These are phyloP conservation scores for Hortaea werneckii DNA, from an alignment of 2,329 filamentous ascomycete genomes.

Conservation along the genomic window DNA sequence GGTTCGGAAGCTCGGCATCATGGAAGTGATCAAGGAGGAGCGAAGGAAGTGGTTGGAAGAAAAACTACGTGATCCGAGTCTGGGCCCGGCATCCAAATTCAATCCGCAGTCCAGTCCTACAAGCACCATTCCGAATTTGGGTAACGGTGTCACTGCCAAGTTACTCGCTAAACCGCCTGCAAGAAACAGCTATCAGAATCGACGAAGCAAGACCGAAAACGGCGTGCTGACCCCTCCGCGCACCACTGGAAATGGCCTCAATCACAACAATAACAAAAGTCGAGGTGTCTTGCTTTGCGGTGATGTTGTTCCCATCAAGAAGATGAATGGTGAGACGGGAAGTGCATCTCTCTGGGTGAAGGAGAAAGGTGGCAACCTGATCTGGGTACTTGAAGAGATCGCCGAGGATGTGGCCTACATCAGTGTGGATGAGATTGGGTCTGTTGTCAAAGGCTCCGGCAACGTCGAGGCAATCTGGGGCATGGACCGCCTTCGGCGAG, in stretches of 20 bases:
- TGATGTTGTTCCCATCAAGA: conserved; percentile 96
- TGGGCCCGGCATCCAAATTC: conserved; percentile 15
- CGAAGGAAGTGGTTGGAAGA: conserved; percentile 79
- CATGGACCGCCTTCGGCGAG: conserved; percentile 52
- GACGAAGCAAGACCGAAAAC: conserved; percentile 56
- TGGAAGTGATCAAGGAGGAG: conserved; percentile 89
- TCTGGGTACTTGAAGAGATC: conserved; percentile 97
- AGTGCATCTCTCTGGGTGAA: conserved; percentile 98
- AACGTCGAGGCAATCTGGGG: conserved; percentile 83
- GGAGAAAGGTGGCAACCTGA: conserved; percentile 84
- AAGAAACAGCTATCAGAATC: conserved; percentile 40
- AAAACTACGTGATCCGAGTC: conserved; percentile 60
- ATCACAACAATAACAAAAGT: conserved; percentile 66
- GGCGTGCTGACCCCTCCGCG: conserved; percentile 40
- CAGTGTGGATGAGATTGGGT: conserved; percentile 65
- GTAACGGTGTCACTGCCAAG: conserved; percentile 78
- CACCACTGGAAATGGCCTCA: conserved; percentile 17
- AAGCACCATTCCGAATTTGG: conserved; percentile 48
- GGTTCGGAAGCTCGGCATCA: conserved; percentile 84
- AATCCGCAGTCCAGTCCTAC: conserved; percentile 21
- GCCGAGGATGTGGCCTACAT: conserved; percentile 82
- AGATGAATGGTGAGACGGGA: conserved; percentile 82
- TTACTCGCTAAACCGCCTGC: conserved; percentile 73
- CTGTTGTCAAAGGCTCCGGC: conserved; percentile 60
- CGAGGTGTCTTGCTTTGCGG: conserved; percentile 86